Conservation (phyloP, 768 basidiomycete genomes). For the Tricholoma furcatifolium region DNA sequence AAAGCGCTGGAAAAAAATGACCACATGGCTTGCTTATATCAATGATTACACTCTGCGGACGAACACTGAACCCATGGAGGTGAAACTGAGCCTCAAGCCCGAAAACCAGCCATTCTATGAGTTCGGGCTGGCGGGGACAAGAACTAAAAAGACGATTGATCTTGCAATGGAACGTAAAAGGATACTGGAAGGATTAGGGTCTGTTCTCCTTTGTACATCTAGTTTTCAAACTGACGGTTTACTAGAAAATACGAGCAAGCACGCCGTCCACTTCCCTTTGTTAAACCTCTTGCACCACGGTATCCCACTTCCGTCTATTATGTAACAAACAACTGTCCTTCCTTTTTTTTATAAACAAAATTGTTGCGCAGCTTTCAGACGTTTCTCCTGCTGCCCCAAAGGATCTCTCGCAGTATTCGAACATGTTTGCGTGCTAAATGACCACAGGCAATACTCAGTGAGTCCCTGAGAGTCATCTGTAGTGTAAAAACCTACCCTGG, state of each 20-base stretch:
- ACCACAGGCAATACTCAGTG: too few relatives aligned
- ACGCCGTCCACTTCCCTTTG: slow-evolving; percentile 5
- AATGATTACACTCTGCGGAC: slow-evolving; percentile 11
- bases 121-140: background rate
- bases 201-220: background rate
- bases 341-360: too few relatives aligned
- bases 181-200: slow-evolving; percentile 3
- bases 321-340: too few relatives aligned
- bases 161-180: slow-evolving; percentile 1
- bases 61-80: slow-evolving; percentile 1
- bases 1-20: background rate
- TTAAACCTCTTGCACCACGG: too few relatives aligned
- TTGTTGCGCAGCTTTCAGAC: too few relatives aligned
- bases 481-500: too few relatives aligned
- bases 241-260: slow-evolving; percentile 2
- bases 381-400: too few relatives aligned
- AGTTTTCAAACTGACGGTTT: background rate
- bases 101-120: slow-evolving; percentile 14
- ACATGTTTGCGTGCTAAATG: too few relatives aligned
- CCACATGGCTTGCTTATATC: background rate
- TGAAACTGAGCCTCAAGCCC: slow-evolving; percentile 8
- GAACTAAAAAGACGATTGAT: background rate
- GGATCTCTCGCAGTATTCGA: too few relatives aligned
- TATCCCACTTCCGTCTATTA: too few relatives aligned
- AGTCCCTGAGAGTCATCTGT: too few relatives aligned